These are phyloP conservation scores for Fistulifera pelliculosa DNA, from an alignment of 108 stramenopile genomes.

Conservation along the genomic window DNA sequence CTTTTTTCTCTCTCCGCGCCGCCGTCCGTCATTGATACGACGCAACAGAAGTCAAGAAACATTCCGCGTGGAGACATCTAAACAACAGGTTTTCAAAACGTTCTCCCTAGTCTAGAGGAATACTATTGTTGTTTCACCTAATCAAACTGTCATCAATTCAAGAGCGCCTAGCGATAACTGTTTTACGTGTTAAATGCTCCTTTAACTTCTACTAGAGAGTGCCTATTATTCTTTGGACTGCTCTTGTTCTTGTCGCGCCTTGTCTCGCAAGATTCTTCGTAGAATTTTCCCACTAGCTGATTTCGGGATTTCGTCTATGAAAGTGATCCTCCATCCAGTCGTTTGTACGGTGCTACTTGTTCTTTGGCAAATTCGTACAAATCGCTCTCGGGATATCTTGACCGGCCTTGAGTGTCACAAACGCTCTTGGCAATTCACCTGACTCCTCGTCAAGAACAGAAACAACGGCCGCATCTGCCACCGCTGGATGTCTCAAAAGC, in stretches of 20 bases:
- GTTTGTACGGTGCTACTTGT: conserved; percentile 78
- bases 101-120: no score
- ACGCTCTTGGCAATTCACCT: conserved; percentile 87
- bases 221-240: no score
- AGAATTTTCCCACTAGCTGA: conserved; percentile 87
- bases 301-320: conserved; percentile 82
- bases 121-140: no score
- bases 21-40: no score
- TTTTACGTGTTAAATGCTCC: no score
- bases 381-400: conserved; percentile 36
- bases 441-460: conserved; percentile 60
- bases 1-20: no score
- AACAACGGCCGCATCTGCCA: conserved; percentile 87
- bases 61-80: no score
- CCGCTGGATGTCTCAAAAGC: conserved; percentile 59
- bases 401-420: conserved; percentile 49
- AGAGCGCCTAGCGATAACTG: no score
- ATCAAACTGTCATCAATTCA: no score
- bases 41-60: no score
- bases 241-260: not conserved
- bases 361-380: conserved; percentile 79
- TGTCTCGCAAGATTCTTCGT: conserved; percentile 64
- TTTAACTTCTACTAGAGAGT: no score
- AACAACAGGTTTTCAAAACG: no score
- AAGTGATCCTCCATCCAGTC: conserved; percentile 78